Evolutionary conservation across 768 basidiomycete species (phyloP), one percentile per base, ranked within the genome.

Genomic region (Phaeotremella skinneri): DNA sequence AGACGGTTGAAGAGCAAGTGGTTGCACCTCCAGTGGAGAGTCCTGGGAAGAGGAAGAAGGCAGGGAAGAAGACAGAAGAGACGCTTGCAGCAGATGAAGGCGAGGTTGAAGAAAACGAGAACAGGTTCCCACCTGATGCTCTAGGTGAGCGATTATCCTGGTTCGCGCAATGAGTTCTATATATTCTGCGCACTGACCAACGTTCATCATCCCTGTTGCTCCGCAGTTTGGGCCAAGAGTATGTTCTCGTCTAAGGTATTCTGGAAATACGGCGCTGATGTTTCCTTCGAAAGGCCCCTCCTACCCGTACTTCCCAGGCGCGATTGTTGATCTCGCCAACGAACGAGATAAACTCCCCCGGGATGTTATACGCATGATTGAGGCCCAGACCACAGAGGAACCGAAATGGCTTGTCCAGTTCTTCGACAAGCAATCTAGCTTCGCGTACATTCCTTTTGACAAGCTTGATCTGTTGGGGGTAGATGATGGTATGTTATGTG

Each of bases 301-400:
- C 0, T 92, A 81, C 67, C 91, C 91, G 1, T 93, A 86, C 85
- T 94, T 88, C 86, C 89, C 91, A 39, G 91, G 86, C 7, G 84
- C 66, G 42, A 50, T 75, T 51, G 59, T 88, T 7, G 82, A 92
- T 16, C 86, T 82, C 52, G 84, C 85, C 25, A 81, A 83, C 7
- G 83, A 85, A 39, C 83, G 87, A 48, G 74, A 79, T 1, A 73
- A 72, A 0, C 81, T 91, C n/a, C 87, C 87, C 0, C 49, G 32
- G 37, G 65, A 60, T 49, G 74, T 69, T 55, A 77, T 73, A 47
- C 30, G 20, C 1, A 25, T 20, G 27, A 56, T 66, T 41, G 59
- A 49, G 9, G 17, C 41, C 14, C 70, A 66, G 6, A 56, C 78
- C 47, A 79, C 78, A 23, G 79, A 81, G 26, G 79, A 78, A 11